A percentile compares a stretch with the other conserved stretches of the same genome.
Conservation (phyloP, 176 grass and related monocot species). For the Neostapfia colusana region DNA sequence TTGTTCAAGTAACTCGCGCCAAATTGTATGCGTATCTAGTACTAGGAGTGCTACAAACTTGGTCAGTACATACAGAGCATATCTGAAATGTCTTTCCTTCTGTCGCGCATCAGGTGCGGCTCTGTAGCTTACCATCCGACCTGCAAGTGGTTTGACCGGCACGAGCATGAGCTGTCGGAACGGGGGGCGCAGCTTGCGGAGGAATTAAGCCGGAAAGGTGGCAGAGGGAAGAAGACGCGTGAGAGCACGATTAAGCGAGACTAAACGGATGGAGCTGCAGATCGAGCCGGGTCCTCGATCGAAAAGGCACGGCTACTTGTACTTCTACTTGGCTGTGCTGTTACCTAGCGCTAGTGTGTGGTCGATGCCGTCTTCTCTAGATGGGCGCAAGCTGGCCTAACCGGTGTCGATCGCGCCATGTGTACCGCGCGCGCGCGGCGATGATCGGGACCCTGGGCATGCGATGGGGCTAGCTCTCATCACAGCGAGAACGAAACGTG, state of each 20-base stretch:
- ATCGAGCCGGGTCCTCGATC: neutral
- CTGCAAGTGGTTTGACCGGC: neutral
- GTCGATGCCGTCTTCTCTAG: neutral
- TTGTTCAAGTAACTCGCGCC: neutral
- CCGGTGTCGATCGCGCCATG: constrained; percentile 15
- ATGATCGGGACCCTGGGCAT: neutral
- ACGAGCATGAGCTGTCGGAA: constrained; percentile 35
- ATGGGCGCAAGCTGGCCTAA: neutral
- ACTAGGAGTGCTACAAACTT: neutral
- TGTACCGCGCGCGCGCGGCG: neutral
- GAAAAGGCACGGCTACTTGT: constrained; percentile 13
- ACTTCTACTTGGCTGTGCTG: neutral
- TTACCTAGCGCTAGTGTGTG: no score
- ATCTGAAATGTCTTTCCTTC: neutral
- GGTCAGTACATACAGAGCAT: neutral
- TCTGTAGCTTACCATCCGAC: neutral
- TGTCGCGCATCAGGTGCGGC: neutral
- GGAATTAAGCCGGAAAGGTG: constrained; percentile 7
- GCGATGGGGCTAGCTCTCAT: no score
- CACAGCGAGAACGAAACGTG: no score
- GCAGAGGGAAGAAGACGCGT: constrained; percentile 37
- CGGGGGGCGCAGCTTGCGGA: constrained; percentile 16
- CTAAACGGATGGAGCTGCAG: neutral
- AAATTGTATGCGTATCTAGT: no score
- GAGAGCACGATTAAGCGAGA: constrained; percentile 28